Evolutionary conservation across 1,284 basidiomycete genomes (phyloP), one percentile per base, ranked within the genome.

Genomic region (Papiliotrema flavescens): DNA sequence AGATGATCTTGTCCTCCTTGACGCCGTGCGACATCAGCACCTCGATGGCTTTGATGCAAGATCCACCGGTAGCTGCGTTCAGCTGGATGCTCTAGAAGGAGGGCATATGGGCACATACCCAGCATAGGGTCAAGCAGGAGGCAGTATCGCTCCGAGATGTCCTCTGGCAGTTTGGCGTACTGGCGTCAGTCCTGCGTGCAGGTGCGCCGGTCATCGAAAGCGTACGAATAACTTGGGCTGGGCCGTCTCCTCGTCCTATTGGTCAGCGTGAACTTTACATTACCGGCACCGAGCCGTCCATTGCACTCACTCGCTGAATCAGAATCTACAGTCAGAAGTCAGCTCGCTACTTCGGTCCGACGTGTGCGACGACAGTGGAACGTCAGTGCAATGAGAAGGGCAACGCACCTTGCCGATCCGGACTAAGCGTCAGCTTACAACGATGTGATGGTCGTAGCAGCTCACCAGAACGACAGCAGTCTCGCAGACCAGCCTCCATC

Each of bases 91-190:
- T 28, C 45, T 5, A 4, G 34, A 19, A 17, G 3, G 24, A 8
- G 41, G n/a, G 19, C 20, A 20, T 19, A 5, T 32, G 42, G 46
- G 36, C 24, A 66, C 84, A 52, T 69, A 91, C 91, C 91, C 40
- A 98, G 85, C 95, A 98, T 98, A 1, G 95, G 95, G 74, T 98
- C 95, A 15, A 98, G 84, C 15, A 98, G 83, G 35, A 98, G 84
- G 47, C 95, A 91, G 76, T 95, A 98, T 51, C 95, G 86, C 39
- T 84, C 80, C 0, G 88, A 84, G 56, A 98, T 97, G 73, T 98
- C 95, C 69, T 88, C 88, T 2, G 95, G 95, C 49, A 98, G 85
- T 85, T 97, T 82, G 52, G 80, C 79, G 65, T 80, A 81, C 76
- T 81, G 37, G 15, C 20, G 43, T 41, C 46, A 1, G 15, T 5